These are phyloP conservation scores for Colletotrichum trifolii DNA, from an alignment of 2,329 filamentous ascomycete genomes.

Conservation along the genomic window DNA sequence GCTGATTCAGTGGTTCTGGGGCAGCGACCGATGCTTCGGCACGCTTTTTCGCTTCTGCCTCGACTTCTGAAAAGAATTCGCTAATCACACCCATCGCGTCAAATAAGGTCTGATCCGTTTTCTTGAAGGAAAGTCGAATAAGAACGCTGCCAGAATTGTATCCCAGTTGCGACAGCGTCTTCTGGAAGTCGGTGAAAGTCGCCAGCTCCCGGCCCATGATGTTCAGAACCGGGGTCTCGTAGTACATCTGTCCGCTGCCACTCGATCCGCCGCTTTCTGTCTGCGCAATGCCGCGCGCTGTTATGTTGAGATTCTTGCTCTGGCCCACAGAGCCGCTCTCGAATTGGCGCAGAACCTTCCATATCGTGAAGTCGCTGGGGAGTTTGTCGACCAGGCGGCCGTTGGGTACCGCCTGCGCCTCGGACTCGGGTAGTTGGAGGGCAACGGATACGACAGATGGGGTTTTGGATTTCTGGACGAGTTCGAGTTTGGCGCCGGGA, in stretches of 20 bases:
- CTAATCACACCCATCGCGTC: conserved; percentile 87
- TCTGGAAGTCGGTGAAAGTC: conserved; percentile 84
- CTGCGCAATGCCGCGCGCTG: conserved; percentile 80
- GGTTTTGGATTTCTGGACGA: conserved; percentile 87
- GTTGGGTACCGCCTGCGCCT: conserved; percentile 70
- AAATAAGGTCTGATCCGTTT: conserved; percentile 81
- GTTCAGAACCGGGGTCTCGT: conserved; percentile 87
- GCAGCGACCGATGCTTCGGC: conserved; percentile 31
- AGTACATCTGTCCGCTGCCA: conserved; percentile 81
- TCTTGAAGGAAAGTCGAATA: conserved; percentile 80
- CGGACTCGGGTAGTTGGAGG: conserved; percentile 82
- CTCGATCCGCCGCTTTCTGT: conserved; percentile 62
- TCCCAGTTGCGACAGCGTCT: conserved; percentile 87
- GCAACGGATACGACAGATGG: conserved; percentile 88
- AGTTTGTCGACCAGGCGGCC: conserved; percentile 85
- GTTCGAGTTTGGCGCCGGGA: conserved; percentile 90
- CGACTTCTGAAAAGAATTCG: conserved; percentile 73
- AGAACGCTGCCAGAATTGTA: conserved; percentile 86
- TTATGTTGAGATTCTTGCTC: conserved; percentile 79
- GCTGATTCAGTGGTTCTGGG: conserved; percentile 30
- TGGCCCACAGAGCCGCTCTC: conserved; percentile 78
- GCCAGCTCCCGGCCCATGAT: conserved; percentile 84
- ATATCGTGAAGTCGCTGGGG: conserved; percentile 86
- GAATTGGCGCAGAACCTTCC: conserved; percentile 90
- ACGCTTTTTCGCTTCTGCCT: conserved; percentile 41